Base-by-base conservation (phyloP, 768 basidiomycete genomes). In the Daedalea quercina region DNA sequence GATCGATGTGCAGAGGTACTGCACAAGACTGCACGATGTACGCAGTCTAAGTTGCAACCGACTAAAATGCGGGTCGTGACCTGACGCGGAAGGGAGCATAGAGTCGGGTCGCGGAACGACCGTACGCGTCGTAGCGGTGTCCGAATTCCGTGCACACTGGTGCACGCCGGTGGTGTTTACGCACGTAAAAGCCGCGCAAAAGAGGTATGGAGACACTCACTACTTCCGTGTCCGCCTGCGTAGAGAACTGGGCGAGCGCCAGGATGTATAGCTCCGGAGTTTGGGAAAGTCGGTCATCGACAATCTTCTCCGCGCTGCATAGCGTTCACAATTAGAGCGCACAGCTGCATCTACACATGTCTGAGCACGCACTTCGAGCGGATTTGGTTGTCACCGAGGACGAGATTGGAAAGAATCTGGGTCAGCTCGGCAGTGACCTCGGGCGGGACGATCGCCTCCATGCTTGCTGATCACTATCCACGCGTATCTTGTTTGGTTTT, bases 381-480 rank as follows among this genome's bases (percentile, higher is more conserved):
- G 47, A 92, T 87, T 51, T 84, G 80, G 68, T 92, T 92, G 66
- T 92, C 88, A 3, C 87, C 90, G 37, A 88, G 73, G 3, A 91
- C 85, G 19, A 91, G 80, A 68, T 92, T 91, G 11, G 87, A 85
- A 40, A 92, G 80, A 55, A 90, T 88, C 69, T 91, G 89, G 0
- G 85, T 89, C 58, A 90, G 77, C 62, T 90, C 87, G 12, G 74
- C 70, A 7, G 84, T 83, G 43, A 90, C 86, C 66, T 89, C 84
- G 52, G 82, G 76, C 0, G 85, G 78, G 9, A 71, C 69, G n/a
- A 64, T 59, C 8, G 63, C 53, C 48, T 66, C 63, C 62, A 63
- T 63, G 8, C 37, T 31, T 31, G 28, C 28, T 31, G 28, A 4
- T 31, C 28, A 31, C 28, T 31, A 11, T 11, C 6, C 28, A 11